These are phyloP conservation scores for Claviceps digitariae DNA, from an alignment of 2,329 filamentous ascomycete genomes.

Conservation along the genomic window DNA sequence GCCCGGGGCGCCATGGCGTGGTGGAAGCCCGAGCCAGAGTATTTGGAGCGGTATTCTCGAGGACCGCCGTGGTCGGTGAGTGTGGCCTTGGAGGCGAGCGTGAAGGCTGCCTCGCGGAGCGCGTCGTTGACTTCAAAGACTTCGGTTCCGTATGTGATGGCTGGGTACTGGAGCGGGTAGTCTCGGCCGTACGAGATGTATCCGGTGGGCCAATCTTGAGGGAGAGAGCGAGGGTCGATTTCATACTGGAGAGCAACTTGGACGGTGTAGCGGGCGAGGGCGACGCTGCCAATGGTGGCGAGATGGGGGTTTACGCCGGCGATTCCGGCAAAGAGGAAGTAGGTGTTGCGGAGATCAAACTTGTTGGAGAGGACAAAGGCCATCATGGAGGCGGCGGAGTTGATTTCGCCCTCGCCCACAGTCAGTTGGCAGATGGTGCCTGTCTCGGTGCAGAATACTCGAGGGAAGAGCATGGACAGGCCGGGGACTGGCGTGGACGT, in stretches of 20 bases:
- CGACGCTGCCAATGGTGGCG: slow-evolving; percentile 51
- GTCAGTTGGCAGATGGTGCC: slow-evolving; percentile 54
- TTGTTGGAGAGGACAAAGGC: slow-evolving; percentile 46
- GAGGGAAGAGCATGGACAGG: slow-evolving; percentile 50
- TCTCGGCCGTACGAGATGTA: slow-evolving; percentile 53
- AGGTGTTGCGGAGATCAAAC: slow-evolving; percentile 54
- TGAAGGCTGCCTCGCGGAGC: slow-evolving; percentile 39
- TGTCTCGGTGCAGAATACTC: slow-evolving; percentile 48
- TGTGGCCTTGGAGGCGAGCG: slow-evolving; percentile 35
- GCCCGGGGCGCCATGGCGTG: slow-evolving; percentile 28
- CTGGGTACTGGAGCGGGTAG: slow-evolving; percentile 42
- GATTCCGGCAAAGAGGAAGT: slow-evolving; percentile 61
- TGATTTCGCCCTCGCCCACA: slow-evolving; percentile 59
- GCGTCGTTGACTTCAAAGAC: slow-evolving; percentile 52
- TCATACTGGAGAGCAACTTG: slow-evolving; percentile 68
- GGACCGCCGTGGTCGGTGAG: slow-evolving; percentile 38
- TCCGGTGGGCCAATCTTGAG: slow-evolving; percentile 49
- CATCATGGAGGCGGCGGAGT: slow-evolving; percentile 53
- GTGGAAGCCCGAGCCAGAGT: slow-evolving; percentile 26
- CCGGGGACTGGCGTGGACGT: slow-evolving; percentile 46
- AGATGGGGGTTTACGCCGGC: slow-evolving; percentile 59
- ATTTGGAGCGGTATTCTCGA: slow-evolving; percentile 39
- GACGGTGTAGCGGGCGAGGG: slow-evolving; percentile 55
- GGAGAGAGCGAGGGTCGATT: slow-evolving; percentile 56
- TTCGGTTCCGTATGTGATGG: slow-evolving; percentile 51